Evolutionary conservation across 768 basidiomycete species (phyloP), one percentile per base, ranked within the genome.

Genomic region (Suillus ampliporus): DNA sequence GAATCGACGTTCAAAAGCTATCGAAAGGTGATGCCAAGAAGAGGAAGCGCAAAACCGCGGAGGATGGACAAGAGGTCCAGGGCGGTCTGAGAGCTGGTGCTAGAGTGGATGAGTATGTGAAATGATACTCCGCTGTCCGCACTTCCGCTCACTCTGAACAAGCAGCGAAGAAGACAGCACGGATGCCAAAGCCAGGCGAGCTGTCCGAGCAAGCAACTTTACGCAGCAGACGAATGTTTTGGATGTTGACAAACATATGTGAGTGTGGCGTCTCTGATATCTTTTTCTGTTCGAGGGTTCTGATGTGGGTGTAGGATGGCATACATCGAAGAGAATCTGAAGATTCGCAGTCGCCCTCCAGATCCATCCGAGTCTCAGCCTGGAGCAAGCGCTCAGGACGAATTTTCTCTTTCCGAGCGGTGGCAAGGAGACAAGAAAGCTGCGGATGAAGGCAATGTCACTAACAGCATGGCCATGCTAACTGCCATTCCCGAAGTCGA

Each of bases 231-330:
- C 97, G 5, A 97, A 97, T 73, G 87, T 89, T 1, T 83, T 98
- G 23, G 97, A 98, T 72, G 95, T 97, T 28, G 97, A 99, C 79
- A 99, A 98, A 72, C 97, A 99, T 71, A 99, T 99, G 97, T 95
- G 61, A 57, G 92, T 79, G 28, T 23, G 31, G 9, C 15, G 4
- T n/a, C 40, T 43, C 21, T 37, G 7, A 31, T 34, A 37, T 41
- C n/a, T n/a, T n/a, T n/a, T 23, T 21, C 15, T 57, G 34, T 50
- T 38, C 2, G 2, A 8, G 15, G 11, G 26, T 17, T 60, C 53
- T 62, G 21, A 41, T 35, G 34, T 40, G 21, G 54, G 46, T 38
- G 6, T 67, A 96, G 95, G 97, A 95, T 98, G 92, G 94, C 91
- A 2, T 99, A 97, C 71, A 99, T 99, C 56, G 97, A 99, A 69